Evolutionary conservation across 2,329 filamentous ascomycete genomes (phyloP), one percentile per base, ranked within the genome.

Genomic region (Fusarium ambrosium): DNA sequence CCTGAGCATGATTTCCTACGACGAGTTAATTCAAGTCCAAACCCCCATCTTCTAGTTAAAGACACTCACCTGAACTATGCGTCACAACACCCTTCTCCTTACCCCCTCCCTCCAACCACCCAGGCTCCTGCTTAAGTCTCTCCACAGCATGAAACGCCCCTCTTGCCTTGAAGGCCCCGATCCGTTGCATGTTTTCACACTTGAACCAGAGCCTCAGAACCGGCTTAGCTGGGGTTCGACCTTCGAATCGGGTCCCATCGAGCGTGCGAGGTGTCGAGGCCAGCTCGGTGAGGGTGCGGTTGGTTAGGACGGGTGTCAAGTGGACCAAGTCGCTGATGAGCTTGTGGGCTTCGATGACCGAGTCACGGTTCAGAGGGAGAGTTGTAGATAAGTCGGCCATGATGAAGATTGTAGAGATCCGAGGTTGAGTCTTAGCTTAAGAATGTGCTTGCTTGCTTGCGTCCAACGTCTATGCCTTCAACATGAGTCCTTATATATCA

Each of bases 1-100:
- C 96, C 86, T 98, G 95, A 0, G 96, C 96, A 81, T 98, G 97
- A 84, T 98, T 98, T 69, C 96, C 95, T 96, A 73, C 43, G n/a
- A 41, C 41, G 4, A 14, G 45, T 61, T 6, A 70, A 63, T 66
- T 43, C 62, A 16, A 45, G 16, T 14, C 3, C 13, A 59, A 58
- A 18, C 48, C 18, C 16, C 14, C 24, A 27, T 18, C 58, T 8
- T 20, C 8, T 14, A 51, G 62, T 18, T 29, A 37, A 29, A 29
- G n/a, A 10, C n/a, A 60, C 79, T 75, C 84, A 96, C 95, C 95
- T 81, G 92, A 95, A 81, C 94, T 97, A 85, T 98, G 95, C 76
- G 96, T 98, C 13, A 95, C 92, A 9, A 98, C 95, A 1, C 95
- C 95, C 80, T 87, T 91, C 79, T 85, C 85, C 77, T 84, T 84